These are phyloP conservation scores for Quercus lobata DNA, from an alignment of 331 rosid genomes.

Conservation along the genomic window DNA sequence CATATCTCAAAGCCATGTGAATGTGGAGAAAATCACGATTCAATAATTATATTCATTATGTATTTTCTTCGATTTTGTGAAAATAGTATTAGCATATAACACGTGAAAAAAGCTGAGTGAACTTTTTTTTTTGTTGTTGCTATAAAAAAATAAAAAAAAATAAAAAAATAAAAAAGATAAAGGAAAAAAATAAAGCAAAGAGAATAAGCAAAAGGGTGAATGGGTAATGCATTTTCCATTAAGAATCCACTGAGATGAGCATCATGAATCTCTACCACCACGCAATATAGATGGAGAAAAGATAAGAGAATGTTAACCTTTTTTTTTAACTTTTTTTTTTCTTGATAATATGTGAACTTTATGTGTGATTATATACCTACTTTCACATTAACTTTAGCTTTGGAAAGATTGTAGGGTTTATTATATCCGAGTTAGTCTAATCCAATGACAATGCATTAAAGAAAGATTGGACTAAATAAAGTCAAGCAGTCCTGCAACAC, in stretches of 20 bases:
- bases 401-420: constrained; percentile 38
- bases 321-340: neutral
- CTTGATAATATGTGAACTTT: too few relatives aligned
- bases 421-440: constrained; percentile 42
- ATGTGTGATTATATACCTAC: constrained; percentile 28
- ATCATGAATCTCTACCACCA: constrained; percentile 61
- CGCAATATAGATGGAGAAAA: constrained; percentile 37
- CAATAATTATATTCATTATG: constrained; percentile 10
- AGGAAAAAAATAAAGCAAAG: constrained; percentile 11
- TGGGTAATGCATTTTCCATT: constrained; percentile 58
- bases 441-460: constrained; percentile 27
- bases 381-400: constrained; percentile 40
- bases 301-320: constrained; percentile 33
- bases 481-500: constrained; percentile 24
- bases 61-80: constrained; percentile 12
- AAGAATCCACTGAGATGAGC: constrained; percentile 69
- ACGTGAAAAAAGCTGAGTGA: constrained; percentile 57
- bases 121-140: constrained; percentile 28
- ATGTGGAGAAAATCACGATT: neutral
- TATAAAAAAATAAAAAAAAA: too few relatives aligned
- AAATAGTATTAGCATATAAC: constrained; percentile 31
- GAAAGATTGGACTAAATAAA: constrained; percentile 27
- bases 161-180: neutral
- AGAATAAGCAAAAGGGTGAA: constrained; percentile 34
- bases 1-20: neutral